Base-by-base conservation (phyloP, 148 eudicot species). In the Rhododendron mucronatum region DNA sequence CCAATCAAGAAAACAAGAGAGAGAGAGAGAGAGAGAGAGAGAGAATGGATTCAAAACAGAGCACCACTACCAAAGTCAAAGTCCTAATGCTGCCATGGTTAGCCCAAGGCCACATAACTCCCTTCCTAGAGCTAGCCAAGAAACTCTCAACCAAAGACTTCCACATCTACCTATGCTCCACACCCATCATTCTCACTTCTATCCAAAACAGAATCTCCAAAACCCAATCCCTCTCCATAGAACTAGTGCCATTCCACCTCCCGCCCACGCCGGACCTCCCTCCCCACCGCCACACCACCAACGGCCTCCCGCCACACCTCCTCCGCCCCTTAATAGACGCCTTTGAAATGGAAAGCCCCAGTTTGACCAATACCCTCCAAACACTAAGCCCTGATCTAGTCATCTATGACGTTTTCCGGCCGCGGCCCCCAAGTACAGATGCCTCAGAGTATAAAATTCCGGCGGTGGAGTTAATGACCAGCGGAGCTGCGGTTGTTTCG, bases 251-350 rank as follows among this genome's bases (percentile, higher is more conserved):
- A 8, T 21, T 71, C 16, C 26, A 28, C 39, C 80, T 71, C 4
- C 79, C 85, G 2, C 12, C 80, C 10, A 30, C 69, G 26, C 65
- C 79, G 2, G 48, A 83, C 0, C 85, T 89, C 26, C 91, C 91
- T 23, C 78, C 85, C 20, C 44, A 44, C 20, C 55, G 2, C 65
- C 88, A 89, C 67, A 89, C 90, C 67, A 89, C 90, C 85, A 89
- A 89, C 76, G 86, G 88, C 82, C 88, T 89, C 78, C 90, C 90
- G 11, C 85, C 77, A 1, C 88, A 84, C 51, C 90, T 86, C 76
- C 82, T 86, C 87, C 78, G 69, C 16, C n/a, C 57, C 30, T 82
- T 86, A 10, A 86, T 86, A 61, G 15, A 2, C 13, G 82, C 87
- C 48, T 84, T 89, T 18, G 78, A 89, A 13, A 53, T 44, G 86